These are phyloP conservation scores for Camellia lanceoleosa DNA, from an alignment of 148 eudicot genomes.

Conservation along the genomic window DNA sequence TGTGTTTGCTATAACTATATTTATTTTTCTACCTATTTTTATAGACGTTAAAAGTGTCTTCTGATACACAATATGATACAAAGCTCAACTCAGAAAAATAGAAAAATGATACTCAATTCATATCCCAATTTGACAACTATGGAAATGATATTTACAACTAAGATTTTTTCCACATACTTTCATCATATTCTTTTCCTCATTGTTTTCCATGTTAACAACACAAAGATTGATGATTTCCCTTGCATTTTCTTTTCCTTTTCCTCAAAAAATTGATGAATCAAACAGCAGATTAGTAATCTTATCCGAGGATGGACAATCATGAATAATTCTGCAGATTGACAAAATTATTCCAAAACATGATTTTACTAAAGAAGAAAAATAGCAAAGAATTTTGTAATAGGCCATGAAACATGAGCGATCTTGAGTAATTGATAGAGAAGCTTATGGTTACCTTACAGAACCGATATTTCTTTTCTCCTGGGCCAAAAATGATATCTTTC, in stretches of 20 bases:
- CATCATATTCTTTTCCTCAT: neutral
- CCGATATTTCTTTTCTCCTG: slow-evolving; percentile 76
- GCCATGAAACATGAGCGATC: neutral
- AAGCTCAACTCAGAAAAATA: no score
- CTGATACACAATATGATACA: no score
- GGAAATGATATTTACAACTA: neutral
- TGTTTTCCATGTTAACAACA: neutral
- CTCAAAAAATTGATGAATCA: neutral
- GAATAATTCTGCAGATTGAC: neutral
- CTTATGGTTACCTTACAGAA: slow-evolving; percentile 72
- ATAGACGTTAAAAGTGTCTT: no score
- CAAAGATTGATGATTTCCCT: neutral
- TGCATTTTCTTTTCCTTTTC: neutral
- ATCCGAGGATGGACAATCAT: neutral
- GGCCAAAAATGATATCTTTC: slow-evolving; percentile 65
- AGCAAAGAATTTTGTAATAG: neutral
- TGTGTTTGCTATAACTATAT: no score
- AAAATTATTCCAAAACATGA: neutral
- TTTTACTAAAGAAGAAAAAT: neutral
- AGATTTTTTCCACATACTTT: neutral
- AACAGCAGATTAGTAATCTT: neutral
- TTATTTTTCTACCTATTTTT: no score
- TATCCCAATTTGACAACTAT: no score
- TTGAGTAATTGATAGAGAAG: slow-evolving; percentile 8
- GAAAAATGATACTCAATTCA: no score